phyloP scores from a whole-genome alignment of 108 stramenopile species.

The Craspedostauros australis region DNA sequence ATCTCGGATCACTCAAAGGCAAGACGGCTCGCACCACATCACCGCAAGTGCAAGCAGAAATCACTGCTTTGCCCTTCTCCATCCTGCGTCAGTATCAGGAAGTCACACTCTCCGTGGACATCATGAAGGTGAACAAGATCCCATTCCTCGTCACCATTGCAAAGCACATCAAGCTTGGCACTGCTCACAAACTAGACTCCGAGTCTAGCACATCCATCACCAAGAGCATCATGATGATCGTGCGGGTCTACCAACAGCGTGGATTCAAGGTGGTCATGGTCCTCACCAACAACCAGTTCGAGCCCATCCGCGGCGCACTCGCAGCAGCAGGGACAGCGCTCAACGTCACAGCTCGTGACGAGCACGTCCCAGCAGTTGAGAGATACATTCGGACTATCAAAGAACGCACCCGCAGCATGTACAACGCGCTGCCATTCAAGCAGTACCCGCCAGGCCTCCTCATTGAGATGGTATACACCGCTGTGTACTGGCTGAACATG shows the following conservation, averaged over 20 bases:
- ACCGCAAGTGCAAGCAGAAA: constrained; percentile 2
- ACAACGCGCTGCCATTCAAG: constrained; percentile 20
- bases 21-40: constrained; percentile 21
- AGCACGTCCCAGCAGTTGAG: constrained; percentile 27
- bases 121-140: constrained; percentile 27
- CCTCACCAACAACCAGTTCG: constrained; percentile 14
- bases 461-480: constrained; percentile 4
- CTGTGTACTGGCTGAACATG: constrained; percentile 20
- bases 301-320: not conserved
- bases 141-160: constrained; percentile 31
- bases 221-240: not conserved
- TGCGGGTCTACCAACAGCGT: not conserved
- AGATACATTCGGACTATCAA: constrained; percentile 22
- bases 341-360: constrained; percentile 7
- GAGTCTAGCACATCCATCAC: not conserved
- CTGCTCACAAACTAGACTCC: too few relatives aligned
- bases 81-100: constrained; percentile 7
- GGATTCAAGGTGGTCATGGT: constrained; percentile 12
- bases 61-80: constrained; percentile 9
- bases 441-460: constrained; percentile 12
- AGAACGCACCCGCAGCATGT: constrained; percentile 17
- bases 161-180: constrained; percentile 13
- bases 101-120: constrained; percentile 27
- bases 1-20: constrained; percentile 29
- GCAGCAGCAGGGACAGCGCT: not conserved